A percentile compares a stretch with the other conserved stretches of the same genome.
These are phyloP conservation scores for Phaffia tasmanica DNA, from an alignment of 768 basidiomycete species.

Conservation along the genomic window DNA sequence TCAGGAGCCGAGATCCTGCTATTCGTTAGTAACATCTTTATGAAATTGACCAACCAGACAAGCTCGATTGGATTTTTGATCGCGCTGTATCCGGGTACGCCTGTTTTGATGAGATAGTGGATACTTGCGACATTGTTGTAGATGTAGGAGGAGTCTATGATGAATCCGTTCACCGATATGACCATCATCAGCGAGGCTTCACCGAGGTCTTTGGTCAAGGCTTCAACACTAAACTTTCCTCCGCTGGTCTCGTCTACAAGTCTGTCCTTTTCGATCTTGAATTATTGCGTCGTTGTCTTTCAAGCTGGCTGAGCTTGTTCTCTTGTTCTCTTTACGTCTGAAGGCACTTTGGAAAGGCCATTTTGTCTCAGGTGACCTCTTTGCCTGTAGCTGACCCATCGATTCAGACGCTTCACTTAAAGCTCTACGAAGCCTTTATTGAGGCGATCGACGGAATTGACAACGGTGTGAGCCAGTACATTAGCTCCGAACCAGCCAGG, in stretches of 20 bases:
- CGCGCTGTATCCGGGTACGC: constrained; percentile 39
- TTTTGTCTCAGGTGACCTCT: constrained; percentile 56
- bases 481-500: constrained; percentile 31
- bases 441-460: constrained; percentile 91
- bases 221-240: constrained; percentile 76
- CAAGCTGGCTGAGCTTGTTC: background rate
- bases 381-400: constrained; percentile 50
- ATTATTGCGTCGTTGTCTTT: constrained; percentile 4
- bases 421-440: constrained; percentile 87
- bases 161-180: constrained; percentile 62
- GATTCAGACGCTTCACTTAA: constrained; percentile 68
- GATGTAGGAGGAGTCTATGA: constrained; percentile 94
- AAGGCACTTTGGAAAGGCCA: constrained; percentile 71
- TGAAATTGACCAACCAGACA: too few relatives aligned
- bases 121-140: constrained; percentile 82
- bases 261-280: constrained; percentile 37
- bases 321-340: background rate
- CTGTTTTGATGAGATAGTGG: constrained; percentile 33
- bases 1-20: constrained; percentile 35
- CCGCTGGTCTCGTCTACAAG: constrained; percentile 95
- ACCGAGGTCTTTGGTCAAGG: constrained; percentile 77
- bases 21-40: constrained; percentile 30
- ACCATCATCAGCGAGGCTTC: constrained; percentile 95
- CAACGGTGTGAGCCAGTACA: constrained; percentile 81
- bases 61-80: too few relatives aligned